Percentiles rank a stretch among this genome's conserved stretches.
phyloP scores from a whole-genome alignment of 805 yeast genomes.

The Trichomonascus vanleenenianus region DNA sequence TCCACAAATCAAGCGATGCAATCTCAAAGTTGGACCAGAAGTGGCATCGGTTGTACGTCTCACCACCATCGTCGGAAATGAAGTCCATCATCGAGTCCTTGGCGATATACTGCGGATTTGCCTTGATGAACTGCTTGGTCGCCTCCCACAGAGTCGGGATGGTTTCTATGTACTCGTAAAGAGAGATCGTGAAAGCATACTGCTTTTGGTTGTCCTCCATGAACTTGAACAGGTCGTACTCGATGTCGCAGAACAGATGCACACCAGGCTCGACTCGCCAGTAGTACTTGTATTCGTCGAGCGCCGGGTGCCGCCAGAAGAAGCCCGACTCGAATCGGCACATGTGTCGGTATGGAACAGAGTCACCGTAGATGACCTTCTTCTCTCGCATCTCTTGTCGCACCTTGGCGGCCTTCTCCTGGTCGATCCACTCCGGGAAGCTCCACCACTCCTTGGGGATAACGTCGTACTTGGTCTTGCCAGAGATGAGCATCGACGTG shows the following conservation, averaged over 20 bases:
- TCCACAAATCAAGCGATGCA: slow-evolving; percentile 50
- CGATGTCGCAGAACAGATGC: slow-evolving; percentile 65
- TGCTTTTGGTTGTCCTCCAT: slow-evolving; percentile 68
- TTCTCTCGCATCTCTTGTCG: slow-evolving; percentile 47
- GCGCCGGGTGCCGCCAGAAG: slow-evolving; percentile 62
- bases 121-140: slow-evolving; percentile 54
- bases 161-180: slow-evolving; percentile 63
- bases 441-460: slow-evolving; percentile 82
- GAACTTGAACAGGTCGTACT: slow-evolving; percentile 70
- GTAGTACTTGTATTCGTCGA: slow-evolving; percentile 71
- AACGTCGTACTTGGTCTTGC: slow-evolving; percentile 61
- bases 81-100: slow-evolving; percentile 60
- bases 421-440: slow-evolving; percentile 74
- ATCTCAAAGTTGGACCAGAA: slow-evolving; percentile 79
- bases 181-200: slow-evolving; percentile 70
- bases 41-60: slow-evolving; percentile 74
- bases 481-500: slow-evolving; percentile 50
- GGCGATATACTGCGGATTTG: slow-evolving; percentile 51
- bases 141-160: slow-evolving; percentile 72
- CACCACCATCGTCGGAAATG: slow-evolving; percentile 62
- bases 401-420: slow-evolving; percentile 54
- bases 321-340: slow-evolving; percentile 83
- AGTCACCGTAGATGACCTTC: slow-evolving; percentile 64
- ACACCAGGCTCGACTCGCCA: slow-evolving; percentile 92
- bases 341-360: slow-evolving; percentile 79